A percentile compares a stretch with the other conserved stretches of the same genome.
Evolutionary conservation across 768 basidiomycete genomes (phyloP).

Genomic region (Phaeolepiota aurea): DNA sequence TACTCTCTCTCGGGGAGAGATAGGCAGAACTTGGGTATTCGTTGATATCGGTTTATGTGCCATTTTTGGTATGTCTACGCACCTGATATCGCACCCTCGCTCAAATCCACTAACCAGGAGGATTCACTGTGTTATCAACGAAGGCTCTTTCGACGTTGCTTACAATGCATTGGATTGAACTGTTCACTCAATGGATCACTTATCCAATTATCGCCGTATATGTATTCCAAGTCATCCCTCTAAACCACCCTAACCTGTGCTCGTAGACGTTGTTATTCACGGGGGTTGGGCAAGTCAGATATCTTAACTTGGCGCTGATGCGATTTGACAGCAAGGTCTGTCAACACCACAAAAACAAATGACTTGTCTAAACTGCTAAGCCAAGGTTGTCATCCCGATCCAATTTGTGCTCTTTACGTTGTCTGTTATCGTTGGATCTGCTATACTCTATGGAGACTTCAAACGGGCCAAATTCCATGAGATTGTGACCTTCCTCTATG

Average conservation of each 20-base stretch:
- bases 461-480: constrained; percentile 72
- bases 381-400: constrained; percentile 80
- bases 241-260: background rate
- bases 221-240: constrained; percentile 4
- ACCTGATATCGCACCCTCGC: background rate
- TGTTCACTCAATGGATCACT: constrained; percentile 76
- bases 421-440: constrained; percentile 87
- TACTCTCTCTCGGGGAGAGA: constrained; percentile 52
- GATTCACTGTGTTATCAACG: constrained; percentile 89
- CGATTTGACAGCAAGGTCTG: constrained; percentile 85
- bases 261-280: constrained; percentile 7
- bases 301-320: constrained; percentile 83
- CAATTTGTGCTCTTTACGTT: constrained; percentile 95
- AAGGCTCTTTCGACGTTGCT: constrained; percentile 88
- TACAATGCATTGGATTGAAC: constrained; percentile 66
- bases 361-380: background rate
- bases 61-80: constrained; percentile 52
- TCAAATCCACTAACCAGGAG: constrained; percentile 37
- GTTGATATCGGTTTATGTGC: constrained; percentile 88
- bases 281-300: constrained; percentile 72
- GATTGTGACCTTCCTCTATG: constrained; percentile 78
- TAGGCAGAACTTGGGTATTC: constrained; percentile 64
- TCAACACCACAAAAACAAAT: background rate
- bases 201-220: constrained; percentile 71
- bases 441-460: constrained; percentile 93